Evolutionary conservation across 768 basidiomycete species (phyloP).

Genomic region (Rhizopogon sp.): DNA sequence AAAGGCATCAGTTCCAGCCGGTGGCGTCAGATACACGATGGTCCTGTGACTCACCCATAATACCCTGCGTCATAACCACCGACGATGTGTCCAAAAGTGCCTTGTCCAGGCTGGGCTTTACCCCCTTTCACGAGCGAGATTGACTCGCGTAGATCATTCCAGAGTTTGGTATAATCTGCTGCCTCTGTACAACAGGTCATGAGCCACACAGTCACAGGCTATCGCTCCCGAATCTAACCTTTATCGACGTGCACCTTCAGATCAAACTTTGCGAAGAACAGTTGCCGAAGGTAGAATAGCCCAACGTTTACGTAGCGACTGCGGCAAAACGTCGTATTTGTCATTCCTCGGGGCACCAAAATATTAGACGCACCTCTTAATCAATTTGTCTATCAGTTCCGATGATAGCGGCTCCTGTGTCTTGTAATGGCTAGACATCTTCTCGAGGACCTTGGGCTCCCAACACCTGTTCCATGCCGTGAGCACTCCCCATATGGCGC

Average conservation of each 20-base stretch:
- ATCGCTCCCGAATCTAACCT: conserved; percentile 29
- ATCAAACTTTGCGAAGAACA: conserved; percentile 82
- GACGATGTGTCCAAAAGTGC: conserved; percentile 70
- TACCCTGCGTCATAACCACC: conserved; percentile 71
- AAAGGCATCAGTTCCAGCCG: neutral
- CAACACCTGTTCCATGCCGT: conserved; percentile 50
- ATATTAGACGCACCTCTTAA: conserved; percentile 53
- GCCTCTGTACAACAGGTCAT: conserved; percentile 34
- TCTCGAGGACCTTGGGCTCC: conserved; percentile 71
- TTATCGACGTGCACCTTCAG: conserved; percentile 69
- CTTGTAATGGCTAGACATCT: conserved; percentile 74
- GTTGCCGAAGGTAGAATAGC: conserved; percentile 74
- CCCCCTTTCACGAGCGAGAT: conserved; percentile 66
- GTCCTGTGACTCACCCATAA: conserved; percentile 29
- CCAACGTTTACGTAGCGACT: conserved; percentile 81
- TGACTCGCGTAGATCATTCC: conserved; percentile 67
- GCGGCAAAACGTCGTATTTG: neutral
- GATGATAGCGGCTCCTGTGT: conserved; percentile 65
- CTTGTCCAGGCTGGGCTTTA: conserved; percentile 63
- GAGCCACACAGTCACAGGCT: neutral
- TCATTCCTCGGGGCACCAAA: neutral
- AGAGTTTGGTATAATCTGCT: conserved; percentile 75
- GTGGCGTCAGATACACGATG: neutral
- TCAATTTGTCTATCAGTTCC: conserved; percentile 73
- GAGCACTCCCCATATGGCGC: neutral